These are phyloP conservation scores for Geranium brycei DNA, from an alignment of 345 rosid species.

Conservation along the genomic window DNA sequence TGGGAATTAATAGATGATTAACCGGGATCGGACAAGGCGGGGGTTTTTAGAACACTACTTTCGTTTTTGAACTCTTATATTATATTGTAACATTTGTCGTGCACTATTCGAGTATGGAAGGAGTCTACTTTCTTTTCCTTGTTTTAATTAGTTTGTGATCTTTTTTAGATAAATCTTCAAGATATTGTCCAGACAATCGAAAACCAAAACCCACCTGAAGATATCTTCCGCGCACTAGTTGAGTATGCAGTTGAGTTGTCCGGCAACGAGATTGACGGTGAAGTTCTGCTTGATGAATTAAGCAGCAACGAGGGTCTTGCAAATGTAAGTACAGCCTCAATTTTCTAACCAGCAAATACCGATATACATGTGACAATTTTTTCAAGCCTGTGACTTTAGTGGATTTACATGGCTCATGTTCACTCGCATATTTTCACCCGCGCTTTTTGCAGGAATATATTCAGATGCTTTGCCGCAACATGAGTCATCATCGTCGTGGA, in stretches of 20 bases:
- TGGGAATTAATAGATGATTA: no score
- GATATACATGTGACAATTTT: background rate
- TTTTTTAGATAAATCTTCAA: conserved; percentile 31
- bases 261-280: conserved; percentile 18
- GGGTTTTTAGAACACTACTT: no score
- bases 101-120: background rate
- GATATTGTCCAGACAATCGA: conserved; percentile 46
- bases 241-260: conserved; percentile 37
- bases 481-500: conserved; percentile 14
- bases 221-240: conserved; percentile 45
- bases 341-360: background rate
- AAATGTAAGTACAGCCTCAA: conserved; percentile 24
- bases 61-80: no score
- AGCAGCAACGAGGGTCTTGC: conserved; percentile 46
- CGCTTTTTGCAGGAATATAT: conserved; percentile 45
- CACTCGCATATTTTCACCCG: background rate
- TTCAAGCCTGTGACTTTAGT: background rate
- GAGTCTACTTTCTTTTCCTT: background rate
- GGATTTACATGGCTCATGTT: background rate
- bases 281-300: conserved; percentile 38
- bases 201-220: conserved; percentile 32
- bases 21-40: no score
- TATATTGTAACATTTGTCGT: background rate
- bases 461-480: conserved; percentile 42
- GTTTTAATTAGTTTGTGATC: background rate